Conservation (phyloP, 352 stramenopile genomes). For the Phytophthora brassicae region DNA sequence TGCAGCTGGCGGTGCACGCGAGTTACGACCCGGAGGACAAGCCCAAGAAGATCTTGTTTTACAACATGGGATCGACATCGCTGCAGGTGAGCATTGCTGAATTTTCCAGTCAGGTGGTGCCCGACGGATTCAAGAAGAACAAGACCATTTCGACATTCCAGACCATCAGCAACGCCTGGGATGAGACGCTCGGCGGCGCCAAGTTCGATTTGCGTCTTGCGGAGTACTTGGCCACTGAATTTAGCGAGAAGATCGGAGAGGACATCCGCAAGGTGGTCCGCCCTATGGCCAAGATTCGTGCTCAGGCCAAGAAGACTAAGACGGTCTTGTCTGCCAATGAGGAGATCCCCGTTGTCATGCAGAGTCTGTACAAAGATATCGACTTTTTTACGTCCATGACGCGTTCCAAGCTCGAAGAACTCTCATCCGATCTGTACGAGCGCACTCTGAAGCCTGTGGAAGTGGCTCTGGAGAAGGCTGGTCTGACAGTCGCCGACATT, state of each 20-base stretch:
- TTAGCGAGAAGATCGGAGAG: conserved; percentile 91
- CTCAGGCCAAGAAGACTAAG: conserved; percentile 97
- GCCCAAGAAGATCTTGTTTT: conserved; percentile 94
- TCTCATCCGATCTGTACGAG: conserved; percentile 88
- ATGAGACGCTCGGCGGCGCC: conserved; percentile 90
- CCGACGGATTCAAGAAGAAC: conserved; percentile 90
- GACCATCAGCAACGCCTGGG: conserved; percentile 94
- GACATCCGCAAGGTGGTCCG: conserved; percentile 90
- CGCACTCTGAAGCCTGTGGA: conserved; percentile 86
- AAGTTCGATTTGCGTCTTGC: conserved; percentile 93
- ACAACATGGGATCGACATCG: conserved; percentile 96
- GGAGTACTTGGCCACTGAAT: conserved; percentile 93
- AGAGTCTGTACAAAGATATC: conserved; percentile 93
- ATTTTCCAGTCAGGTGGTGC: conserved; percentile 84
- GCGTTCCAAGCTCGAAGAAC: conserved; percentile 91
- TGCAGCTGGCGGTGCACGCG: conserved; percentile 96
- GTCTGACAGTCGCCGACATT: conserved; percentile 92
- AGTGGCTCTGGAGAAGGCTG: conserved; percentile 83
- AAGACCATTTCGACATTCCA: conserved; percentile 92
- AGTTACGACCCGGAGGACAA: conserved; percentile 66
- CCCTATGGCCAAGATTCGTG: conserved; percentile 95
- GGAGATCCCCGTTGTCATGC: conserved; percentile 95
- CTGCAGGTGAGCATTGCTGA: conserved; percentile 89
- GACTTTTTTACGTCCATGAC: conserved; percentile 93
- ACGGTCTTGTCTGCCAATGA: conserved; percentile 97